These are phyloP conservation scores for Ogataea methylovora DNA, from an alignment of 805 yeast species.

Conservation along the genomic window DNA sequence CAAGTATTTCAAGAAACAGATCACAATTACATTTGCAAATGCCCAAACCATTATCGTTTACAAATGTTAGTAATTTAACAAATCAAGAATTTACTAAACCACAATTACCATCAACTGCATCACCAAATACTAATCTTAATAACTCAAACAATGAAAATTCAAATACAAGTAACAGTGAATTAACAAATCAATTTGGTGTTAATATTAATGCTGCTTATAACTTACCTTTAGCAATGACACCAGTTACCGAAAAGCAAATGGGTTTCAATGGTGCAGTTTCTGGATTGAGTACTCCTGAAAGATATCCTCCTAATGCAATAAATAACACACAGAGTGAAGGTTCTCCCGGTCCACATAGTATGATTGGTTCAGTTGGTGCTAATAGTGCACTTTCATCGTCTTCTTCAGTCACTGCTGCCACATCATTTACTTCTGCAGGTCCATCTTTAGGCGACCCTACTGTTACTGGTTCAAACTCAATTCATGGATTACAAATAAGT, in stretches of 20 bases:
- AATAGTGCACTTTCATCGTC: neutral
- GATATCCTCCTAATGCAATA: slow-evolving; percentile 2
- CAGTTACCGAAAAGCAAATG: slow-evolving; percentile 51
- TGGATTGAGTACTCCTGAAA: slow-evolving; percentile 15
- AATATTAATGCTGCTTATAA: slow-evolving; percentile 42
- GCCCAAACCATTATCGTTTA: slow-evolving; percentile 59
- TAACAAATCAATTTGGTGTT: slow-evolving; percentile 63
- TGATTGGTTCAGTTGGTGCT: neutral
- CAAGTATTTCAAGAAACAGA: slow-evolving; percentile 32
- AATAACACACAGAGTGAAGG: slow-evolving; percentile 1
- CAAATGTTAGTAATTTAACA: slow-evolving; percentile 6
- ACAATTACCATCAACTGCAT: neutral
- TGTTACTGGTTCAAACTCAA: too few relatives aligned
- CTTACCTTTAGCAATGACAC: slow-evolving; percentile 71
- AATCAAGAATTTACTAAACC: neutral
- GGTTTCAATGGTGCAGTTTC: slow-evolving; percentile 7
- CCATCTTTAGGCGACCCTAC: slow-evolving; percentile 3
- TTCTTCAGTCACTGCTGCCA: too few relatives aligned
- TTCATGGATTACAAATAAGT: too few relatives aligned
- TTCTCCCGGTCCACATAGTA: neutral
- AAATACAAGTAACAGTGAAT: slow-evolving; percentile 12
- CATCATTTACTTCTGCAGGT: too few relatives aligned
- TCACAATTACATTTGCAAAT: slow-evolving; percentile 61
- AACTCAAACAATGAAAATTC: too few relatives aligned
- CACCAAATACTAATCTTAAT: too few relatives aligned